phyloP scores from a whole-genome alignment of 2,329 filamentous ascomycete species.

The Ilyonectria robusta region DNA sequence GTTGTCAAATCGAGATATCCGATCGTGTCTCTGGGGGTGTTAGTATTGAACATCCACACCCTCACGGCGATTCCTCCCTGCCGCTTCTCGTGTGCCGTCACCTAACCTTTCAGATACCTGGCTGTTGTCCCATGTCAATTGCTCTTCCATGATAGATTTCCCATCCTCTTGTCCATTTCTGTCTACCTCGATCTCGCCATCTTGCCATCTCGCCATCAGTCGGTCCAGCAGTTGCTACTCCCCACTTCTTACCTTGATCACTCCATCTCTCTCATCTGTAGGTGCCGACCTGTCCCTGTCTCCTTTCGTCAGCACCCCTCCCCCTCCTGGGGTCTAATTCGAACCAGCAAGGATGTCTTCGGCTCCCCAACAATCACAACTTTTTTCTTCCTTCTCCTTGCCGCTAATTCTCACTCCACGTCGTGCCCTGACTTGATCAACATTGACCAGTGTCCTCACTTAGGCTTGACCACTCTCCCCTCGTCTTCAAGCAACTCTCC shows the following conservation, averaged over 20 bases:
- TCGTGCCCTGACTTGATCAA: constrained; percentile 5
- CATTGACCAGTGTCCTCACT: constrained; percentile 17
- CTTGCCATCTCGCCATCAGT: constrained; percentile 17
- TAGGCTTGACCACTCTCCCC: not conserved
- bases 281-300: constrained; percentile 29
- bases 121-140: constrained; percentile 38
- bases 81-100: constrained; percentile 23
- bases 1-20: constrained; percentile 47
- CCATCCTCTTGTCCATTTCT: constrained; percentile 33
- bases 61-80: constrained; percentile 31
- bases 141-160: constrained; percentile 29
- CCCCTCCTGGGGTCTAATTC: constrained; percentile 5
- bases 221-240: constrained; percentile 19
- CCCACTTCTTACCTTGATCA: constrained; percentile 26
- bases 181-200: constrained; percentile 26
- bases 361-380: constrained; percentile 16
- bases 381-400: constrained; percentile 6
- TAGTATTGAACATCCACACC: constrained; percentile 35
- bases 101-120: constrained; percentile 35
- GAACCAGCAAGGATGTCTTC: constrained; percentile 26
- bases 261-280: constrained; percentile 36
- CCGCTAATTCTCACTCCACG: constrained; percentile 2
- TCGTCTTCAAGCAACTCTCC: not conserved
- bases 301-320: constrained; percentile 21
- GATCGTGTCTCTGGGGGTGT: constrained; percentile 38